Conservation (phyloP, 1,284 basidiomycete species). For the Trametes sp. region DNA sequence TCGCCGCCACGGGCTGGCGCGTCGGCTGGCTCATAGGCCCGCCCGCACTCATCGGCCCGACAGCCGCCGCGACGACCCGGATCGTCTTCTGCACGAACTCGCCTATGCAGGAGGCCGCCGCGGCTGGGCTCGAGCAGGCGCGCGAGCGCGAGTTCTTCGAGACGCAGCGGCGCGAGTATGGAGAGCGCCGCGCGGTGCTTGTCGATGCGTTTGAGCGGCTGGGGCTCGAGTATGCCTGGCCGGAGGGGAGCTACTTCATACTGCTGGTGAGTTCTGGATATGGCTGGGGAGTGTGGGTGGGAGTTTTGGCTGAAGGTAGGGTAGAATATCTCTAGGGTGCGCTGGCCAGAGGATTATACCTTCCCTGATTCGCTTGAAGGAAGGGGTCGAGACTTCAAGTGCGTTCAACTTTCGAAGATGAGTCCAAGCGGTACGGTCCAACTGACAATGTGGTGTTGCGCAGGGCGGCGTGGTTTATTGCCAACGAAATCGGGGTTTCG, state of each 20-base stretch:
- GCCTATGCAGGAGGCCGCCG: conserved; percentile 90
- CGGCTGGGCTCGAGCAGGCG: conserved; percentile 84
- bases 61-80: conserved; percentile 90
- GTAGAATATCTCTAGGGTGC: conserved; percentile 80
- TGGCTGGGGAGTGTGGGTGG: neutral
- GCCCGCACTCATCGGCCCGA: conserved; percentile 80
- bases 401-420: conserved; percentile 35
- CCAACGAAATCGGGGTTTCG: conserved; percentile 86
- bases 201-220: conserved; percentile 82
- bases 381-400: conserved; percentile 89
- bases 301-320: conserved; percentile 5
- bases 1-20: conserved; percentile 97
- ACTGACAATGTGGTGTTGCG: neutral
- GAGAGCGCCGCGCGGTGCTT: conserved; percentile 80
- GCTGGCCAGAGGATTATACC: conserved; percentile 84
- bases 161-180: conserved; percentile 81
- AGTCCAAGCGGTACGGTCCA: neutral
- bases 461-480: conserved; percentile 91
- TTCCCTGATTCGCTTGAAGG: conserved; percentile 80
- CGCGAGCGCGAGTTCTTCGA: conserved; percentile 80
- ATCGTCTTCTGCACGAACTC: conserved; percentile 96
- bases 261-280: conserved; percentile 64
- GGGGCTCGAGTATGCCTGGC: conserved; percentile 86
- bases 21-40: conserved; percentile 96
- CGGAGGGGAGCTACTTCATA: conserved; percentile 90